Evolutionary conservation across 2,329 filamentous ascomycete genomes (phyloP).

Genomic region (Trichoderma sp.): DNA sequence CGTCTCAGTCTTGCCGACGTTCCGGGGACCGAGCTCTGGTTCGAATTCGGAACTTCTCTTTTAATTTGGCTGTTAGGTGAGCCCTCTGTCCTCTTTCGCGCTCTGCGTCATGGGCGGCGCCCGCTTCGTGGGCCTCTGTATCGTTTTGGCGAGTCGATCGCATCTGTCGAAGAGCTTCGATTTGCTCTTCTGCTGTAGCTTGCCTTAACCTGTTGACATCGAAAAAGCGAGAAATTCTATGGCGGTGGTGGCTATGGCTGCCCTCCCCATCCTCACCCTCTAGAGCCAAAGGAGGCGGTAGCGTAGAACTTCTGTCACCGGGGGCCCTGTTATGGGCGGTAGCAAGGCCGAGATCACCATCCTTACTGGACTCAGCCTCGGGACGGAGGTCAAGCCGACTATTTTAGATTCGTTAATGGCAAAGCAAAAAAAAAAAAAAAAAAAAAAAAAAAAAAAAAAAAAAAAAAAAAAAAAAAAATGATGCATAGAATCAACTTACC

Average conservation of each 20-base stretch:
- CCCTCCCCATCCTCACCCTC: constrained; percentile 36
- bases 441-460: not conserved
- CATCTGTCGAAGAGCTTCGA: constrained; percentile 53
- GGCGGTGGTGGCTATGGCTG: constrained; percentile 35
- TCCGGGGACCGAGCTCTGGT: constrained; percentile 42
- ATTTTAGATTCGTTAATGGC: constrained; percentile 14
- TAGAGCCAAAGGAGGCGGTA: constrained; percentile 43
- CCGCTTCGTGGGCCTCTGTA: constrained; percentile 24
- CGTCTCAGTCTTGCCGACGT: not conserved
- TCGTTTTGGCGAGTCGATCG: constrained; percentile 28
- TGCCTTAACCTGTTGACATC: constrained; percentile 56
- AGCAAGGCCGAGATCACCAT: constrained; percentile 46
- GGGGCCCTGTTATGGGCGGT: constrained; percentile 22
- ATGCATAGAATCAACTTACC: constrained; percentile 46
- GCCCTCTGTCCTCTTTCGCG: constrained; percentile 41
- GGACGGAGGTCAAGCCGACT: constrained; percentile 56
- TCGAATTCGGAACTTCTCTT: constrained; percentile 52
- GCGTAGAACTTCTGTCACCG: constrained; percentile 23
- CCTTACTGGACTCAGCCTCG: constrained; percentile 30
- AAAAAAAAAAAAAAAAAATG: not conserved
- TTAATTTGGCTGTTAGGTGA: constrained; percentile 47
- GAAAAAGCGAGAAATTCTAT: constrained; percentile 51
- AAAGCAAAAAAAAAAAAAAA: not conserved
- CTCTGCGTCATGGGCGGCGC: constrained; percentile 20
- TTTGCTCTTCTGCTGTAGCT: constrained; percentile 60